Conservation (phyloP, 2,329 filamentous ascomycete genomes). For the Phaeomoniella chlamydospora region DNA sequence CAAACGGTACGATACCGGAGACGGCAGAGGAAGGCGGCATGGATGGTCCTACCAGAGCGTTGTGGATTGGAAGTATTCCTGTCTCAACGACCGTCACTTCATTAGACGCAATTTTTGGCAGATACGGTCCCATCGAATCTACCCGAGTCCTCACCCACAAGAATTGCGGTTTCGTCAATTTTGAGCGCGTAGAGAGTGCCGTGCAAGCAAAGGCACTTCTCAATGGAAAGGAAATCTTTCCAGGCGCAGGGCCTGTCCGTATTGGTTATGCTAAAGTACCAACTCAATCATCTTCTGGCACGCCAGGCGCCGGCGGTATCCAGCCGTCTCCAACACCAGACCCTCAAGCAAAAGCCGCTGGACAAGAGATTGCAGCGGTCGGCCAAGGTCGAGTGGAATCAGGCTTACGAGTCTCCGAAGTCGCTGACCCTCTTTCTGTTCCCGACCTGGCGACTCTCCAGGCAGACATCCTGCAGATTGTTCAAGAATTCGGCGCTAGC, state of each 20-base stretch:
- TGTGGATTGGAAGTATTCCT: constrained; percentile 96
- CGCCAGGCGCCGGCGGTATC: constrained; percentile 75
- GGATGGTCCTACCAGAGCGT: constrained; percentile 78
- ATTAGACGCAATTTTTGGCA: constrained; percentile 83
- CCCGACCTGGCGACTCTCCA: constrained; percentile 64
- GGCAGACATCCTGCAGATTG: constrained; percentile 71
- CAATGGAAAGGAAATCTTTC: constrained; percentile 97
- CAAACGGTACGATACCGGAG: constrained; percentile 44
- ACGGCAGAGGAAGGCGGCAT: constrained; percentile 63
- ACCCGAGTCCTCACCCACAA: constrained; percentile 93
- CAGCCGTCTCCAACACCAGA: constrained; percentile 87
- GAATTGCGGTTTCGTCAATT: constrained; percentile 98
- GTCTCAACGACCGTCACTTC: constrained; percentile 94
- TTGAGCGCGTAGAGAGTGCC: constrained; percentile 80
- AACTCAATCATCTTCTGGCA: constrained; percentile 62
- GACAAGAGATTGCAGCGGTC: constrained; percentile 22
- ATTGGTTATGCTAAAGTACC: constrained; percentile 97
- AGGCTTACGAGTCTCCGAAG: not conserved
- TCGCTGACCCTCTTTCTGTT: constrained; percentile 44
- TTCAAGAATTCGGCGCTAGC: constrained; percentile 73
- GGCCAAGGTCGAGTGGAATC: constrained; percentile 29
- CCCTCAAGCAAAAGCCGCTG: constrained; percentile 29
- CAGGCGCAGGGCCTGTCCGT: constrained; percentile 80
- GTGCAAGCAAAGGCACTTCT: constrained; percentile 74
- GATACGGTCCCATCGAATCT: constrained; percentile 82